Evolutionary conservation across 163 green algal genomes (phyloP), one percentile per base, ranked within the genome.

Genomic region (Chlamydomonas reinhardtii): DNA sequence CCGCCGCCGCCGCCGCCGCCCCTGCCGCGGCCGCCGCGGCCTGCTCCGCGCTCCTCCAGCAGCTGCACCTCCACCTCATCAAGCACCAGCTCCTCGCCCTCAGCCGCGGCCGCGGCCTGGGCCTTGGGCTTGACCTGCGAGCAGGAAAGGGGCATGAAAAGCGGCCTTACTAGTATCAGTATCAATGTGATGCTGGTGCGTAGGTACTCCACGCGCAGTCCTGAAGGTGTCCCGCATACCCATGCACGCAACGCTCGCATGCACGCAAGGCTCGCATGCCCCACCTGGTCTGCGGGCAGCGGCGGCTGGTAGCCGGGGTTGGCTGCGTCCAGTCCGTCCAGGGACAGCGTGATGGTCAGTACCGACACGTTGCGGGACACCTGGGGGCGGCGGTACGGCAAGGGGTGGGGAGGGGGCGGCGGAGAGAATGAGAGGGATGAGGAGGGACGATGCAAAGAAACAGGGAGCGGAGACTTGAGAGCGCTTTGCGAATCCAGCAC

Each of bases 251-350:
- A 54, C 43, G 43, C 43, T 16, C 43, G 11, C 43, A 54, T 11
- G 11, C 43, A 54, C 43, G 11, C 43, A 11, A 6, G 8, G 8
- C 43, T 54, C 43, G 8, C 43, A 6, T 54, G 8, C 43, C 43
- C 43, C 77, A 97, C 94, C 82, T 96, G 89, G 62, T 95, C 92
- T 5, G 92, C 85, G 56, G 94, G 90, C 78, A 98, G 72, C 32
- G 95, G 95, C 27, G 92, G 52, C 89, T 98, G 95, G 89, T 98
- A 98, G 56, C 95, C 96, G 17, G 94, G 83, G 48, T 83, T 35
- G 37, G 54, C 90, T 15, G 77, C 86, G 89, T 98, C 96, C 37
- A 96, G 88, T 0, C 78, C 56, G 34, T 93, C 87, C 56, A 72
- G 91, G 37, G 91, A 95, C 20, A 97, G 88, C 5, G 89, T 96